Base-by-base conservation (phyloP, 495 filamentous ascomycete genomes). In the Aspergillus nidulans region DNA sequence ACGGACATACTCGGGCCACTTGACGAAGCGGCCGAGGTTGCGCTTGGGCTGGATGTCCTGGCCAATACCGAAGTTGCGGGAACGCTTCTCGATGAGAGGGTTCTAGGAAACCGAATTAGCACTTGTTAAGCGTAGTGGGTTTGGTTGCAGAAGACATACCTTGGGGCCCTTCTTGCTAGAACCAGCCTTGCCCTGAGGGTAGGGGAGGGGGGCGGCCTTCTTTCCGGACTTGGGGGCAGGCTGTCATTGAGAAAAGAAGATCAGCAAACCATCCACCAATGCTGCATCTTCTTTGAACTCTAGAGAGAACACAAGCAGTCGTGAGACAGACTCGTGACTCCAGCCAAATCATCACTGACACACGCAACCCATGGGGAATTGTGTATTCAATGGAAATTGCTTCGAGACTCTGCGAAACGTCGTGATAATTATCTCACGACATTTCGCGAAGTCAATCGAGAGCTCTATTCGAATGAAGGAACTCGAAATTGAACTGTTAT, bases 181-280 rank as follows among this genome's bases (percentile, higher is more conserved):
- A 69, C 89, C 89, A 78, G 94, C 90, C 85, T 89, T 95, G 55
- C 82, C 82, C 78, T 91, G 88, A 62, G 92, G 91, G 86, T 95
- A 97, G 65, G 95, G 95, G 78, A 94, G 89, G 69, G 94, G 82
- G 59, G 95, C 92, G 78, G 87, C 81, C 80, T 92, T 95, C 87
- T 94, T 96, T 81, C 90, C 90, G 77, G 86, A 76, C 82, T 92
- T 97, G 64, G 89, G 88, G 30, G 30, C 6, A 87, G 95, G 91
- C 95, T 97, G 81, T 96, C 95, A 98, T 98, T 92, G 94, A 98
- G 95, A 87, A 91, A 86, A 92, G 86, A 91, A 92, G 84, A 91
- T 95, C 87, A 95, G 89, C 85, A 82, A 87, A 84, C 84, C 77
- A 78, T 86, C 81, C 87, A 88, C 87, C 78, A 84, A 71, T 81